phyloP scores from a whole-genome alignment of 176 grass and related monocot genomes.

The Carex parvula region DNA sequence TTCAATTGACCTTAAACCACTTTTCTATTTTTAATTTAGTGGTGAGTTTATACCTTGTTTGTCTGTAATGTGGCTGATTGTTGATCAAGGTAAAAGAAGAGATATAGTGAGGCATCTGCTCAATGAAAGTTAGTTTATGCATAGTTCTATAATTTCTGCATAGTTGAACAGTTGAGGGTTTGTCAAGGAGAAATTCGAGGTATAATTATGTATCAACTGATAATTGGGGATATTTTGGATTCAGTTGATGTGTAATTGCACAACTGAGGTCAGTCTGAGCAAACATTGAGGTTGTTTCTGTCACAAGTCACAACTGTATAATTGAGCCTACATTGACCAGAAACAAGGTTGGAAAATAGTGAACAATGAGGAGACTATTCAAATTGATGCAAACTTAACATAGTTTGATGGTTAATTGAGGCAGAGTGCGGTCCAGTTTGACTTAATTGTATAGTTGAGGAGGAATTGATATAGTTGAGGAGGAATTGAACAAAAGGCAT shows the following conservation, averaged over 20 bases:
- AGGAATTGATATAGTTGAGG: too few relatives aligned
- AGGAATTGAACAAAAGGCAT: neutral
- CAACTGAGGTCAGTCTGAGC: neutral
- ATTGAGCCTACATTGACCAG: neutral
- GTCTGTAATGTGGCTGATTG: neutral
- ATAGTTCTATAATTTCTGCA: too few relatives aligned
- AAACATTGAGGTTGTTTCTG: neutral
- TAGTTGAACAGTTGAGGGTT: neutral
- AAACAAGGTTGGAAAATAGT: neutral
- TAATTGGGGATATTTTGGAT: neutral
- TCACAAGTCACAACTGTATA: neutral
- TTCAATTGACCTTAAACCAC: slow-evolving; percentile 18
- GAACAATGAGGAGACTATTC: neutral
- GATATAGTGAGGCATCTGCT: neutral
- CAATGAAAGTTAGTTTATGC: neutral
- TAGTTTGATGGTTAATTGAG: neutral
- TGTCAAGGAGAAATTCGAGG: neutral
- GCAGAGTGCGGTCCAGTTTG: neutral
- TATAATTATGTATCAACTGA: slow-evolving; percentile 9
- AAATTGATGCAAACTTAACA: neutral
- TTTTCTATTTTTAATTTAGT: neutral
- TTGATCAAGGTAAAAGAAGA: neutral
- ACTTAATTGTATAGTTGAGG: neutral
- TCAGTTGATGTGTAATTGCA: neutral
- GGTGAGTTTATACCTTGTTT: neutral